phyloP scores from a whole-genome alignment of 2,329 filamentous ascomycete genomes.

The Thielaviopsis punctulata region DNA sequence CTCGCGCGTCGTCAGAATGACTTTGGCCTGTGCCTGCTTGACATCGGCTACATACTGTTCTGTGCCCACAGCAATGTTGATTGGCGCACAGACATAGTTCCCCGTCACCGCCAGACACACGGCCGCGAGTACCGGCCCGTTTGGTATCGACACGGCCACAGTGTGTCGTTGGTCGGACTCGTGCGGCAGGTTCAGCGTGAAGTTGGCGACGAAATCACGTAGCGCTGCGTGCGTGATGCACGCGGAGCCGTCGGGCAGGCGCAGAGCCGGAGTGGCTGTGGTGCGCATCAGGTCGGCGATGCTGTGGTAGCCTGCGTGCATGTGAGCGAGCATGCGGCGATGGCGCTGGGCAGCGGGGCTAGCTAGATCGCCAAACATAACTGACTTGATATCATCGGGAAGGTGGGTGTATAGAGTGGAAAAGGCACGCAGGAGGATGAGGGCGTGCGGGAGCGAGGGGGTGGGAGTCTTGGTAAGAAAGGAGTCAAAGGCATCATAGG shows the following conservation, averaged over 20 bases:
- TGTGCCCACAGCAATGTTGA: constrained; percentile 29
- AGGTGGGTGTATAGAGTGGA: not conserved
- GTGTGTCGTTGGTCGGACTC: constrained; percentile 21
- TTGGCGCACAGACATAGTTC: constrained; percentile 33
- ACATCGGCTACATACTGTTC: constrained; percentile 35
- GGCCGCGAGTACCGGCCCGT: constrained; percentile 34
- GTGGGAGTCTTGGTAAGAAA: not conserved
- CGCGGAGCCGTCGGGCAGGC: constrained; percentile 14
- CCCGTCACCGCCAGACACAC: constrained; percentile 31
- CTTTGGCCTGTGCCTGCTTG: constrained; percentile 26
- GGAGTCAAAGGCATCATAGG: not conserved
- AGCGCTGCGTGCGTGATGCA: constrained; percentile 20
- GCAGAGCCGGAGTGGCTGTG: constrained; percentile 17
- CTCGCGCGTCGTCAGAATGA: constrained; percentile 27
- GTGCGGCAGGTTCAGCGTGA: constrained; percentile 17
- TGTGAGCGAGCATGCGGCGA: constrained; percentile 13
- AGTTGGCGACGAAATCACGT: constrained; percentile 18
- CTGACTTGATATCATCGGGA: constrained; percentile 1
- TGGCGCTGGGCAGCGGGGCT: constrained; percentile 3
- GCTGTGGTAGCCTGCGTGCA: constrained; percentile 21
- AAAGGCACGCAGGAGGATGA: constrained; percentile 8
- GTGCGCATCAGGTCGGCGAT: constrained; percentile 22
- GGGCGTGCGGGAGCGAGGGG: constrained; percentile 1
- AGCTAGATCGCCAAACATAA: not conserved
- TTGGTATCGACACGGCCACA: constrained; percentile 34